Evolutionary conservation across 305 asterid genomes (phyloP).

Genomic region (Fraxinus angustifolia): DNA sequence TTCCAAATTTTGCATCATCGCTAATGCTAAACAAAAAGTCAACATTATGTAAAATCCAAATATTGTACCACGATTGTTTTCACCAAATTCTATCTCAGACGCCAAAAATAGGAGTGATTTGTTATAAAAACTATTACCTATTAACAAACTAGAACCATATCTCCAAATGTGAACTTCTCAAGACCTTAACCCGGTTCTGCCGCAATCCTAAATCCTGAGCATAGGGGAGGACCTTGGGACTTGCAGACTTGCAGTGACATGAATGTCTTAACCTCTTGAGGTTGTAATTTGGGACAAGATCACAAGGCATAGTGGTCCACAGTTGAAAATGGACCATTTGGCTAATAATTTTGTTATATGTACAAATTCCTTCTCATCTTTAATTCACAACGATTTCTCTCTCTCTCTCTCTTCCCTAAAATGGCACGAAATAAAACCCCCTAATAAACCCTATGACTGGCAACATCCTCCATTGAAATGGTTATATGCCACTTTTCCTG

Average conservation of each 20-base stretch:
- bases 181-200: neutral
- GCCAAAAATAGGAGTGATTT: neutral
- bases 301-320: neutral
- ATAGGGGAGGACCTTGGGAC: neutral
- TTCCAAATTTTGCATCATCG: neutral
- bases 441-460: neutral
- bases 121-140: neutral
- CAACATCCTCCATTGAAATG: constrained; percentile 8
- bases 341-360: neutral
- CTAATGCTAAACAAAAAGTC: neutral
- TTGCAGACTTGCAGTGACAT: neutral
- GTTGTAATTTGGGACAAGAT: neutral
- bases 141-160: neutral
- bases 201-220: neutral
- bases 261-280: neutral
- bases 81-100: neutral
- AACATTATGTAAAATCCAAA: neutral
- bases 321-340: constrained; percentile 7
- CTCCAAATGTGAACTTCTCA: neutral
- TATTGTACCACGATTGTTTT: neutral
- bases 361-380: constrained; percentile 1
- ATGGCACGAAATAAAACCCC: neutral
- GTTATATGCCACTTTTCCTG: constrained; percentile 19
- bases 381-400: neutral
- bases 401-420: neutral